A percentile compares a stretch with the other conserved stretches of the same genome.
Evolutionary conservation across 2,329 filamentous ascomycete species (phyloP).

Genomic region (Aspergillus sclerotialis): DNA sequence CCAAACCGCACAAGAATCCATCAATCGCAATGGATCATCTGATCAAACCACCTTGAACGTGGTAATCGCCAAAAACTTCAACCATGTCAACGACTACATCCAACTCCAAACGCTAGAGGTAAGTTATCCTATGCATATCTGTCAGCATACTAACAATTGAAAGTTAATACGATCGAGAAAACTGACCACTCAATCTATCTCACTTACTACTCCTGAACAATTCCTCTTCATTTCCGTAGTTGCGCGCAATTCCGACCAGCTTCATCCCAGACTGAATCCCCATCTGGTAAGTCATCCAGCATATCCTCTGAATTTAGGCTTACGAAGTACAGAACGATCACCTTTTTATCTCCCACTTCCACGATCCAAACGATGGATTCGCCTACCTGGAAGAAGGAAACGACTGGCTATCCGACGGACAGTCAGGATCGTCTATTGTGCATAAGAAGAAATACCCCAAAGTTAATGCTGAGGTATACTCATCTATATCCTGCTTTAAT

Average conservation of each 20-base stretch:
- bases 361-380: slow-evolving; percentile 65
- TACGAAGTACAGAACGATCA: slow-evolving; percentile 57
- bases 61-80: slow-evolving; percentile 72
- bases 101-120: slow-evolving; percentile 72
- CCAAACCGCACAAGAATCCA: slow-evolving; percentile 10
- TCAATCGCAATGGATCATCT: slow-evolving; percentile 15
- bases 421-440: slow-evolving; percentile 33
- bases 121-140: too few species aligned
- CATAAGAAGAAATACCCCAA: slow-evolving; percentile 17
- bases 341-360: slow-evolving; percentile 82
- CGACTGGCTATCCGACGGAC: slow-evolving; percentile 28
- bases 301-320: neutral
- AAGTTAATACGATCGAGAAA: slow-evolving; percentile 73
- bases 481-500: neutral
- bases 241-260: slow-evolving; percentile 23
- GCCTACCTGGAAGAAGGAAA: slow-evolving; percentile 63
- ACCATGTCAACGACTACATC: slow-evolving; percentile 64
- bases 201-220: slow-evolving; percentile 65
- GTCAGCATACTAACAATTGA: too few species aligned
- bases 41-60: slow-evolving; percentile 67
- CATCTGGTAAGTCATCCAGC: slow-evolving; percentile 31
- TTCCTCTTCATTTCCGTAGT: slow-evolving; percentile 79
- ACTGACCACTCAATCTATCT: slow-evolving; percentile 67
- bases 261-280: slow-evolving; percentile 27
- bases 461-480: slow-evolving; percentile 17